Base-by-base conservation (phyloP, 2,329 filamentous ascomycete genomes). In the Talaromyces amestolkiae region DNA sequence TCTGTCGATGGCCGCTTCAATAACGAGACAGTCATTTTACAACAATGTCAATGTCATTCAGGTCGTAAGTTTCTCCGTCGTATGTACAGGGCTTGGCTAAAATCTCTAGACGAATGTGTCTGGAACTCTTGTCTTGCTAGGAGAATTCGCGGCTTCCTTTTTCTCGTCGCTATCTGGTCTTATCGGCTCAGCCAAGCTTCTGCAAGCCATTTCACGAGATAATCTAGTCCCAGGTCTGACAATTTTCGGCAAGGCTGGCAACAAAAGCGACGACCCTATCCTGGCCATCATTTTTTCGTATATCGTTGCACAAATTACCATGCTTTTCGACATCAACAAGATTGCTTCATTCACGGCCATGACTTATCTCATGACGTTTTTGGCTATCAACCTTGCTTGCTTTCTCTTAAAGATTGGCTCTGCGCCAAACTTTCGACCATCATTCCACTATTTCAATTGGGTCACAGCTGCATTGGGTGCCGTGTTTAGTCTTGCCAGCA, bases 311-410 rank as follows among this genome's bases (percentile, higher is more conserved):
- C 92, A 96, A 73, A 69, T 93, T 33, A 91, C 91, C 0, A 89
- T 96, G 77, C 85, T 96, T 60, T 90, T 91, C 53, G 88, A 96
- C 72, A 86, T 96, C 69, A 95, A 96, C 74, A 90, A 92, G 73
- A 96, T 96, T 71, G 92, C 92, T 6, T 94, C 91, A 0, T 88
- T 96, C 65, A 92, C 96, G 54, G 94, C 92, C 1, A 96, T 96
- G 91, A 91, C 91, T 17, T 96, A 95, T 74, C 86, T 95, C 72
- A 94, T 96, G 89, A 96, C 92, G 0, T 96, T 96, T 72, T 86
- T 96, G 60, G 91, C 94, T 47, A 95, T 91, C 77, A 96, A 96
- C 69, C 78, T 96, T 9, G 92, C 92, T 7, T 96, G 92, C 70
- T 96, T 96, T 71, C 80, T 96, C 1, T 83, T 96, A 64, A 94